Evolutionary conservation across 345 rosid species (phyloP).

Genomic region (Camelina laxa): DNA sequence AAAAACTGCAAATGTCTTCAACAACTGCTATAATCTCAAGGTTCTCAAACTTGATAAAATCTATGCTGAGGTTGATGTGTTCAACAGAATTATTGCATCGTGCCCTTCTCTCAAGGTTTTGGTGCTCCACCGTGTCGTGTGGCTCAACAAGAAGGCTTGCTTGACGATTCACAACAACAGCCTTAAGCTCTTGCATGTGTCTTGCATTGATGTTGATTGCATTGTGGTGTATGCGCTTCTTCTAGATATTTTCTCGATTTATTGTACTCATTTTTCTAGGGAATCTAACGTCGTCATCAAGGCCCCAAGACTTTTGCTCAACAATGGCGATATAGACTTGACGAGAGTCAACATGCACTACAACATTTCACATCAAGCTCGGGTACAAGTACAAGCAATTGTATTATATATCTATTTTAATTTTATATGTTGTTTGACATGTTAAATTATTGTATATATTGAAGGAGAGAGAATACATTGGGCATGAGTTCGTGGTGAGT

Average conservation of each 20-base stretch:
- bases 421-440: neutral
- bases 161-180: constrained; percentile 21
- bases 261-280: neutral
- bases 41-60: neutral
- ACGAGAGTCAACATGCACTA: neutral
- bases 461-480: constrained; percentile 16
- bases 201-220: neutral
- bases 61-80: neutral
- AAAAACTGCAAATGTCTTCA: neutral
- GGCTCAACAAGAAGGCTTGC: neutral
- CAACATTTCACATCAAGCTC: constrained; percentile 8
- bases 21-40: neutral
- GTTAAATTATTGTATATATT: neutral
- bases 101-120: constrained; percentile 23
- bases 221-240: neutral
- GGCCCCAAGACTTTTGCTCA: neutral
- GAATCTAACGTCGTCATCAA: neutral
- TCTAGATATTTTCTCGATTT: constrained; percentile 6
- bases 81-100: constrained; percentile 18
- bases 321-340: neutral
- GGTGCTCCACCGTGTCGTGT: neutral
- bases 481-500: neutral
- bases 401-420: neutral
- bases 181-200: constrained; percentile 19
- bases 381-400: constrained; percentile 1